Conservation (phyloP, 495 filamentous ascomycete genomes). For the Penicillium coprophilum region DNA sequence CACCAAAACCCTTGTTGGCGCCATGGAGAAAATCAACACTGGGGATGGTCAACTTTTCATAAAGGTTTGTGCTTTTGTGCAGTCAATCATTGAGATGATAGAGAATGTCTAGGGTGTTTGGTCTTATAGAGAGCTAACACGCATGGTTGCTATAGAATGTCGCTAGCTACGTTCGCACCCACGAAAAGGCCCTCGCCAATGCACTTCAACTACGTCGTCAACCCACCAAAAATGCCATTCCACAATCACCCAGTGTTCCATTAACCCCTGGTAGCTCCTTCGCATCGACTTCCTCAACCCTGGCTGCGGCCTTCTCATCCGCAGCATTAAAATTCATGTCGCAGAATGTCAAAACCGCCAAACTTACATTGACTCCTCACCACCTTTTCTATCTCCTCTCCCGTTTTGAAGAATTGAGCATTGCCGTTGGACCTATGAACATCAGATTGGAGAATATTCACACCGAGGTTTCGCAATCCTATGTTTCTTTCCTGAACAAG, state of each 20-base stretch:
- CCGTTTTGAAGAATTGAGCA: slow-evolving; percentile 87
- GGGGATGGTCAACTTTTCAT: slow-evolving; percentile 90
- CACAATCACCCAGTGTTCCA: slow-evolving; percentile 44
- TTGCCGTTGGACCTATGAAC: slow-evolving; percentile 92
- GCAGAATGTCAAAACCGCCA: slow-evolving; percentile 79
- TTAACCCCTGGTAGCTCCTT: slow-evolving; percentile 56
- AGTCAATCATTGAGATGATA: too few relatives aligned
- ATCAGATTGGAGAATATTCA: slow-evolving; percentile 93
- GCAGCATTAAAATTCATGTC: slow-evolving; percentile 82
- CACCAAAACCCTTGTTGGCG: slow-evolving; percentile 29
- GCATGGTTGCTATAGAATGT: slow-evolving; percentile 63
- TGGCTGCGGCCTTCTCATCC: slow-evolving; percentile 82
- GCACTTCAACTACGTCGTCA: slow-evolving; percentile 82
- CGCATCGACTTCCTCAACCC: slow-evolving; percentile 64
- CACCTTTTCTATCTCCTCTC: slow-evolving; percentile 96
- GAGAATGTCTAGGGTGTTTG: not conserved
- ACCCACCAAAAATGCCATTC: slow-evolving; percentile 58
- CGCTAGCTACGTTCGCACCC: slow-evolving; percentile 90
- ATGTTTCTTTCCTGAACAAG: slow-evolving; percentile 92
- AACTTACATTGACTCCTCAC: slow-evolving; percentile 92
- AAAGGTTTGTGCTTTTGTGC: slow-evolving; percentile 56
- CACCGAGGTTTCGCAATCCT: slow-evolving; percentile 78
- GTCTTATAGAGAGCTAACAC: slow-evolving; percentile 11
- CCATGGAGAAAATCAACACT: slow-evolving; percentile 56
- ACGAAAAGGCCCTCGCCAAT: slow-evolving; percentile 96